Percentiles rank a stretch among this genome's conserved stretches.
Evolutionary conservation across 2,329 filamentous ascomycete species (phyloP).

Genomic region (Aureobasidium zeae): DNA sequence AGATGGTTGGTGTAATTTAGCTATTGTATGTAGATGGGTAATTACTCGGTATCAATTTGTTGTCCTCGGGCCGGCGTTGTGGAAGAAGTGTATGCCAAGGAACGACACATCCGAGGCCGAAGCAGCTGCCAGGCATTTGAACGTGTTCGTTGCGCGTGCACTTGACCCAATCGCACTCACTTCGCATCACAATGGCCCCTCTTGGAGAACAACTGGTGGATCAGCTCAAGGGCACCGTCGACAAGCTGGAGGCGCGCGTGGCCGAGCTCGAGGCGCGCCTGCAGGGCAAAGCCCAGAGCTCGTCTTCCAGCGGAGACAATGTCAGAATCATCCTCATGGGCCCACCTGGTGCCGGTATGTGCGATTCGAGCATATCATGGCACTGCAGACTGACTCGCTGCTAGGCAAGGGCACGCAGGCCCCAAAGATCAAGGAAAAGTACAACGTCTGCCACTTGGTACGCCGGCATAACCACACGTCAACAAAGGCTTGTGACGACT

Average conservation of each 20-base stretch:
- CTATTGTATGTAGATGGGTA: too few species aligned
- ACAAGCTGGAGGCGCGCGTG: constrained; percentile 76
- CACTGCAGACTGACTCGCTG: constrained; percentile 1
- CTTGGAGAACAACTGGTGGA: constrained; percentile 72
- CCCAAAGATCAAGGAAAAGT: constrained; percentile 96
- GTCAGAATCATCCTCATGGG: constrained; percentile 98
- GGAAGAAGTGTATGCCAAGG: constrained; percentile 8
- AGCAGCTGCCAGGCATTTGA: background rate
- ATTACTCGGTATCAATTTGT: too few species aligned
- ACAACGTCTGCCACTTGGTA: constrained; percentile 94
- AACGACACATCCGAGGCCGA: constrained; percentile 10
- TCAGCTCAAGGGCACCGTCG: constrained; percentile 74
- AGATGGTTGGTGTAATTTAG: too few species aligned
- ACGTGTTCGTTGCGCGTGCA: background rate
- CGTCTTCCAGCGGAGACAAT: constrained; percentile 45
- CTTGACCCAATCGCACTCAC: background rate
- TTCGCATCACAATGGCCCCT: constrained; percentile 61
- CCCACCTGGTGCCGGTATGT: constrained; percentile 87
- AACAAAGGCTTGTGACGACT: background rate
- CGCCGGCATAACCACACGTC: constrained; percentile 15
- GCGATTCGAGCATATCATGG: constrained; percentile 6
- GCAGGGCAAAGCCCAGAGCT: constrained; percentile 36
- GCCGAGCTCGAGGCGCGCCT: constrained; percentile 73
- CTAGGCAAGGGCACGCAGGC: constrained; percentile 98
- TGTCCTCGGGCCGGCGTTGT: constrained; percentile 5